Evolutionary conservation across 2,329 filamentous ascomycete species (phyloP).

Genomic region (Aspergillus aculeatus): DNA sequence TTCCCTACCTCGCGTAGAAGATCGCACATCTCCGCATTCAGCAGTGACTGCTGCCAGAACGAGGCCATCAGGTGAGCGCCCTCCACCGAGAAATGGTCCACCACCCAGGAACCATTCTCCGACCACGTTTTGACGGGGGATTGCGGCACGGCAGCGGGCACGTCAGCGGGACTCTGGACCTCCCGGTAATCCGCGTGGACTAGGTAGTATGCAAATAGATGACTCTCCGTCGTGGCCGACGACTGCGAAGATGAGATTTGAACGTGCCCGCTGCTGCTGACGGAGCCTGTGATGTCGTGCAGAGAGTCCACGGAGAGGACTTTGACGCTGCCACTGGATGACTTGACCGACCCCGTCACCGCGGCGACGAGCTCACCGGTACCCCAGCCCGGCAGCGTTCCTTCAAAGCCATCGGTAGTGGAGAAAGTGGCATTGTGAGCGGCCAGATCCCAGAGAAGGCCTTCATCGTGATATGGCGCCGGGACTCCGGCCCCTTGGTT

Average conservation of each 20-base stretch:
- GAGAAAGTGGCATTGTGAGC: neutral
- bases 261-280: neutral
- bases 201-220: neutral
- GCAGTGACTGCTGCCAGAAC: constrained; percentile 6
- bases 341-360: neutral
- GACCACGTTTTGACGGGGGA: neutral
- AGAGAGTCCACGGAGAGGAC: neutral
- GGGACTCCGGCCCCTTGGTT: constrained; percentile 52
- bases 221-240: neutral
- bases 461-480: constrained; percentile 31
- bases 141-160: neutral
- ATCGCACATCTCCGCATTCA: neutral
- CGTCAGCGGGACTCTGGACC: neutral
- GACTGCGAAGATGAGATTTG: neutral
- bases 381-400: constrained; percentile 2
- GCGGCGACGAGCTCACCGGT: neutral
- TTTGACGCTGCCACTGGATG: neutral
- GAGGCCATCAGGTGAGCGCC: neutral
- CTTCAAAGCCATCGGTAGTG: neutral
- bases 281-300: neutral
- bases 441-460: constrained; percentile 19
- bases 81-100: constrained; percentile 1
- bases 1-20: constrained; percentile 1
- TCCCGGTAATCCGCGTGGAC: constrained; percentile 1
- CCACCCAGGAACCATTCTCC: constrained; percentile 1